Evolutionary conservation across 352 stramenopile species (phyloP).

Genomic region (Phytophthora cryptogea): DNA sequence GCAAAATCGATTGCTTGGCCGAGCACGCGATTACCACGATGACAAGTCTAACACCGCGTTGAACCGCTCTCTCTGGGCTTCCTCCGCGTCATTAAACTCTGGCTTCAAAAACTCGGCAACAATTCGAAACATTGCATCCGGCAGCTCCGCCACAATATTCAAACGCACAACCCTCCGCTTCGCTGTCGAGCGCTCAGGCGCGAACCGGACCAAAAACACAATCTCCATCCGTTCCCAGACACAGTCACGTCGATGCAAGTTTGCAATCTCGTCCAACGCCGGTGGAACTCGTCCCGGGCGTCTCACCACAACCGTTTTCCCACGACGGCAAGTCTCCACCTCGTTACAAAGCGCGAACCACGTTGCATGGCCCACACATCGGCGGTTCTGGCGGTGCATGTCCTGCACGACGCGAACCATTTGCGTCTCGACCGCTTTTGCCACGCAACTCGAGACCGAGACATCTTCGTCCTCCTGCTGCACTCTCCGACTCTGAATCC

Average conservation of each 20-base stretch:
- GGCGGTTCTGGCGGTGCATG: slow-evolving; percentile 26
- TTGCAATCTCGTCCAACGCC: slow-evolving; percentile 19
- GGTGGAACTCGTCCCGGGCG: background rate
- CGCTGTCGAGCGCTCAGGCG: background rate
- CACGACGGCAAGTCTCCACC: background rate
- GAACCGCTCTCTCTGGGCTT: slow-evolving; percentile 31
- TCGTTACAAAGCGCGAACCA: slow-evolving; percentile 25
- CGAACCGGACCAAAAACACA: slow-evolving; percentile 28
- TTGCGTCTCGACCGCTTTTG: slow-evolving; percentile 8
- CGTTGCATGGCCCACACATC: slow-evolving; percentile 24
- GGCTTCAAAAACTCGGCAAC: slow-evolving; percentile 24
- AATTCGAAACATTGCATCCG: slow-evolving; percentile 17
- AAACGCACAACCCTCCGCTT: background rate
- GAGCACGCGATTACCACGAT: slow-evolving; percentile 10
- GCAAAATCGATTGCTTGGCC: too few species aligned
- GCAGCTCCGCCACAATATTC: slow-evolving; percentile 23
- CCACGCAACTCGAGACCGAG: slow-evolving; percentile 20
- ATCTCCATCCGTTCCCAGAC: slow-evolving; percentile 22
- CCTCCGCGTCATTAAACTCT: slow-evolving; percentile 26
- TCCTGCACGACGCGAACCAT: slow-evolving; percentile 18
- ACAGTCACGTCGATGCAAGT: slow-evolving; percentile 23
- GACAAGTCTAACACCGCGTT: slow-evolving; percentile 24
- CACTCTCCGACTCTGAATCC: slow-evolving; percentile 15
- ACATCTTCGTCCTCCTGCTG: slow-evolving; percentile 9
- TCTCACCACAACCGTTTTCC: background rate